Conservation (phyloP, 2,329 filamentous ascomycete genomes). For the Penicillium hordei region DNA sequence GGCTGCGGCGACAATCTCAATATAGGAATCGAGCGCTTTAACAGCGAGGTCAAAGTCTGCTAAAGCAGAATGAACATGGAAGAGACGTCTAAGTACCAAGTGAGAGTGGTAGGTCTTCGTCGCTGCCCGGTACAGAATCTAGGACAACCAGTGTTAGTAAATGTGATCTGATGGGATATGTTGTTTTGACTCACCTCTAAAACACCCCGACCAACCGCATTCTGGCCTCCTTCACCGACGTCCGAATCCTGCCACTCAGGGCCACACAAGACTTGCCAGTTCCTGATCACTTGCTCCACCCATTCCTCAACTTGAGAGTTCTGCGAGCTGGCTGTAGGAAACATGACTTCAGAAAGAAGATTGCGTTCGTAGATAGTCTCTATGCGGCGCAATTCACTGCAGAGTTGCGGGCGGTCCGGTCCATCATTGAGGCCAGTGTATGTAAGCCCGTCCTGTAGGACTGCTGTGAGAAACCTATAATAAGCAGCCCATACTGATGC, state of each 20-base stretch:
- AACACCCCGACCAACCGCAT: constrained; percentile 70
- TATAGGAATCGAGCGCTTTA: constrained; percentile 87
- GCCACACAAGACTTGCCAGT: constrained; percentile 82
- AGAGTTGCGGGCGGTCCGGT: constrained; percentile 61
- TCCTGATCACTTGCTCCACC: constrained; percentile 73
- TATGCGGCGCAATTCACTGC: constrained; percentile 73
- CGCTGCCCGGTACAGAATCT: constrained; percentile 84
- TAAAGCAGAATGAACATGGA: constrained; percentile 80
- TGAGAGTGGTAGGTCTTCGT: constrained; percentile 96
- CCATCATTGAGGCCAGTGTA: constrained; percentile 39
- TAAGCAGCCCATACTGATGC: constrained; percentile 77
- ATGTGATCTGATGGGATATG: background rate
- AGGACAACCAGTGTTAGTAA: constrained; percentile 18
- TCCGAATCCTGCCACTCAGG: constrained; percentile 77
- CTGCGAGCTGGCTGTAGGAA: constrained; percentile 78
- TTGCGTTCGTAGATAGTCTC: constrained; percentile 78
- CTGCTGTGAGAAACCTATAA: constrained; percentile 73
- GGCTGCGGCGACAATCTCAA: constrained; percentile 81
- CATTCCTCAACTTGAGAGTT: constrained; percentile 80
- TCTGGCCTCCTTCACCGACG: constrained; percentile 76
- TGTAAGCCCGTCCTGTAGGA: constrained; percentile 58
- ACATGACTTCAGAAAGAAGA: constrained; percentile 74
- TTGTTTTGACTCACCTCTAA: constrained; percentile 57
- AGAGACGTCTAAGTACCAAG: constrained; percentile 78
- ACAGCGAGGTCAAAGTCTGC: constrained; percentile 91